phyloP scores from a whole-genome alignment of 2,329 filamentous ascomycete genomes.

The Pseudonectria foliicola region DNA sequence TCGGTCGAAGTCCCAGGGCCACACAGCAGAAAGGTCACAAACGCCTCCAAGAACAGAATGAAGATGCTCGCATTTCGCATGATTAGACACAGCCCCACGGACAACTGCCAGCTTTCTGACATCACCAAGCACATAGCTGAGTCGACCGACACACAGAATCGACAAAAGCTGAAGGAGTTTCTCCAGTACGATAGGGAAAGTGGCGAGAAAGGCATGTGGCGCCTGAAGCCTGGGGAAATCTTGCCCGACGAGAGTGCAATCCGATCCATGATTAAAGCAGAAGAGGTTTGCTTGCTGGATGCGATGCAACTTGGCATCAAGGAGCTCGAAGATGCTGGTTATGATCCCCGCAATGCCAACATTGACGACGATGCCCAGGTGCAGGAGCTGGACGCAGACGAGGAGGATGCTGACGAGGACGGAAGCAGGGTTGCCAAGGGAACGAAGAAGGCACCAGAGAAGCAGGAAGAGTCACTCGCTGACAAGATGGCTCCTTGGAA shows the following conservation, averaged over 20 bases:
- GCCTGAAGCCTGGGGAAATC: slow-evolving; percentile 62
- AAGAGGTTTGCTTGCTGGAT: slow-evolving; percentile 90
- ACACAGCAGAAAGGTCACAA: slow-evolving; percentile 90
- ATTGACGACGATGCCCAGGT: slow-evolving; percentile 59
- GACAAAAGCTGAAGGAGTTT: slow-evolving; percentile 96
- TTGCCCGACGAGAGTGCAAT: slow-evolving; percentile 76
- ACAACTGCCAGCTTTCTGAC: slow-evolving; percentile 67
- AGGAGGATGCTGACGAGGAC: slow-evolving; percentile 40
- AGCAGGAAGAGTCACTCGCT: slow-evolving; percentile 64
- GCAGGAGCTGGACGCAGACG: slow-evolving; percentile 56
- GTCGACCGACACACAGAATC: slow-evolving; percentile 89
- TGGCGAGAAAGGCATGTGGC: slow-evolving; percentile 69
- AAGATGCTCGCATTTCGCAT: slow-evolving; percentile 94
- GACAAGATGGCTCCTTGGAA: slow-evolving; percentile 94
- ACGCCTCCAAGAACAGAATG: slow-evolving; percentile 91
- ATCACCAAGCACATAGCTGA: slow-evolving; percentile 90
- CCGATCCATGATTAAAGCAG: slow-evolving; percentile 83
- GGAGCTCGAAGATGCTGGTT: slow-evolving; percentile 85
- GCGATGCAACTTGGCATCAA: slow-evolving; percentile 95
- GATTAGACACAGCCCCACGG: slow-evolving; percentile 66
- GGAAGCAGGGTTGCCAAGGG: slow-evolving; percentile 32
- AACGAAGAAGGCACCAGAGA: slow-evolving; percentile 38
- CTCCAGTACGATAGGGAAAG: slow-evolving; percentile 78
- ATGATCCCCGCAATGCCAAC: slow-evolving; percentile 56
- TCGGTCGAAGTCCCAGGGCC: slow-evolving; percentile 88